phyloP scores from a whole-genome alignment of 164 flowering plant genomes.

The Akebia trifoliata region DNA sequence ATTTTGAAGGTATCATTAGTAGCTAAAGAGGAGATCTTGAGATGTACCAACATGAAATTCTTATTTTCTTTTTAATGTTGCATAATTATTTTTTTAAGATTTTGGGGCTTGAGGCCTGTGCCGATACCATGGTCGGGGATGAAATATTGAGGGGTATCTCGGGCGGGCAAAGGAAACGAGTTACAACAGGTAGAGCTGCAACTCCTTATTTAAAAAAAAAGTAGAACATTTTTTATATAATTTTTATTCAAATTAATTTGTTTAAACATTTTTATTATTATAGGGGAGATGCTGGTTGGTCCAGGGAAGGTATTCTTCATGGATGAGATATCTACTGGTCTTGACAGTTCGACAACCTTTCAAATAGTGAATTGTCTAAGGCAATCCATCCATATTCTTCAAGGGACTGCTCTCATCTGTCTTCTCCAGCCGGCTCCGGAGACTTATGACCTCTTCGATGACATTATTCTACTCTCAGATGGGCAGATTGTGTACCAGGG shows the following conservation, averaged over 20 bases:
- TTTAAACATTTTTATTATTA: neutral
- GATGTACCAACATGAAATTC: neutral
- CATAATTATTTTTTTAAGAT: no score
- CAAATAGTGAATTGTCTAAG: slow-evolving; percentile 50
- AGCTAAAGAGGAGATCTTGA: neutral
- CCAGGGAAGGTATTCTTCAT: slow-evolving; percentile 35
- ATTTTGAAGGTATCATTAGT: slow-evolving; percentile 45
- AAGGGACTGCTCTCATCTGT: slow-evolving; percentile 37
- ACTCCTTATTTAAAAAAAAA: neutral
- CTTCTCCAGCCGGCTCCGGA: slow-evolving; percentile 45
- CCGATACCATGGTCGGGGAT: slow-evolving; percentile 31
- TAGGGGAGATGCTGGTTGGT: slow-evolving; percentile 61
- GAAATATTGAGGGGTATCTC: slow-evolving; percentile 31
- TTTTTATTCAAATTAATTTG: neutral
- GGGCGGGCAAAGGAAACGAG: slow-evolving; percentile 30
- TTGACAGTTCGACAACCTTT: slow-evolving; percentile 60
- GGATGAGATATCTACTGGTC: slow-evolving; percentile 39
- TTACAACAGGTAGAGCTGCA: slow-evolving; percentile 23
- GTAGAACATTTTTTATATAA: neutral
- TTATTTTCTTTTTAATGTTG: neutral
- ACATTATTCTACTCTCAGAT: slow-evolving; percentile 33
- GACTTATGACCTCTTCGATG: slow-evolving; percentile 39
- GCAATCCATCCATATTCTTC: slow-evolving; percentile 40
- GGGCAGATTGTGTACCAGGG: slow-evolving; percentile 34
- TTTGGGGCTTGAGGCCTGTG: slow-evolving; percentile 30